These are phyloP conservation scores for Cladobotryum mycophilum DNA, from an alignment of 2,329 filamentous ascomycete species.

Conservation along the genomic window DNA sequence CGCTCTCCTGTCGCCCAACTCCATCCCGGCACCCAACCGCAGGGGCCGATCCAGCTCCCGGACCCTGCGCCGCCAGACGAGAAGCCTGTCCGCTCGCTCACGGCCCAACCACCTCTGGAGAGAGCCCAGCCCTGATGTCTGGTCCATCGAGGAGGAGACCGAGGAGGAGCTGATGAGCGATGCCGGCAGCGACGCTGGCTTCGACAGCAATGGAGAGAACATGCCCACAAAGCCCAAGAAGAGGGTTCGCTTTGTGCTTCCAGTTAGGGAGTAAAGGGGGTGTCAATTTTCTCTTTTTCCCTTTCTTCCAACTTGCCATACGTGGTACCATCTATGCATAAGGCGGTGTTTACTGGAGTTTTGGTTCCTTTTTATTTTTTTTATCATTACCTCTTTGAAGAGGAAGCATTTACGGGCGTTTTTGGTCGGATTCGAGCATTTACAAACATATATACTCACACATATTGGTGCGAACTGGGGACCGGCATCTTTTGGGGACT, in stretches of 20 bases:
- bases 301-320: neutral
- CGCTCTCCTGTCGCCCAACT: slow-evolving; percentile 21
- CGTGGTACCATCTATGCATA: slow-evolving; percentile 16
- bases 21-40: slow-evolving; percentile 6
- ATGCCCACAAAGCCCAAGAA: slow-evolving; percentile 46
- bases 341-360: slow-evolving; percentile 13
- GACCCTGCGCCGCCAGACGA: slow-evolving; percentile 22
- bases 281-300: neutral
- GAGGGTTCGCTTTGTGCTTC: slow-evolving; percentile 51
- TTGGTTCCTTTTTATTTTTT: neutral
- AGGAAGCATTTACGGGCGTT: neutral
- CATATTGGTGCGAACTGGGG: no score
- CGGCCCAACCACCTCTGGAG: slow-evolving; percentile 44
- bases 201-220: slow-evolving; percentile 21
- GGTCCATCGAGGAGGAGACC: slow-evolving; percentile 54
- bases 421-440: no score
- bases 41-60: slow-evolving; percentile 24
- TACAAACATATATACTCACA: no score
- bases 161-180: slow-evolving; percentile 43
- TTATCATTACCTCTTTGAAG: neutral
- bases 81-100: slow-evolving; percentile 25
- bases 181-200: slow-evolving; percentile 25
- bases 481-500: no score
- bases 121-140: slow-evolving; percentile 53
- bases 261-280: slow-evolving; percentile 31